Conservation (phyloP, 2,329 filamentous ascomycete species). For the Alternaria incomplexa region DNA sequence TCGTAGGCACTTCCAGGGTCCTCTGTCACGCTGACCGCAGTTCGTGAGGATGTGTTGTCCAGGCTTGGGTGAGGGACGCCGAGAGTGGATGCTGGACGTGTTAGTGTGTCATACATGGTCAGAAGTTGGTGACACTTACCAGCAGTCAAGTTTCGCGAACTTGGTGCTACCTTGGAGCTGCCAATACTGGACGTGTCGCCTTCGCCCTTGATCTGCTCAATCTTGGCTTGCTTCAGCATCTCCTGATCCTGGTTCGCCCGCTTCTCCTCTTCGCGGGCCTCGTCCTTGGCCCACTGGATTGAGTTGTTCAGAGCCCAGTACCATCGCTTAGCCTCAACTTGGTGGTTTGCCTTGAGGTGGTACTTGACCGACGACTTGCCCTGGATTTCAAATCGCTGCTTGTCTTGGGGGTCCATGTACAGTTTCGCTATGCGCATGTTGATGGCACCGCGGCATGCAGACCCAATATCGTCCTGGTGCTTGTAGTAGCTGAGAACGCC, state of each 20-base stretch:
- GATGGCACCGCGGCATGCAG: conserved; percentile 94
- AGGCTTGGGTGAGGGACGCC: conserved; percentile 56
- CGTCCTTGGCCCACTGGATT: conserved; percentile 97
- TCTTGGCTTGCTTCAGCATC: conserved; percentile 75
- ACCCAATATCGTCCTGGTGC: conserved; percentile 95
- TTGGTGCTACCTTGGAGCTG: conserved; percentile 38
- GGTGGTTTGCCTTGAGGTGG: conserved; percentile 95
- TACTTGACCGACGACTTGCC: conserved; percentile 99
- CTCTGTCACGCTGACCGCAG: conserved; percentile 58
- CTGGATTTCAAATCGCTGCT: conserved; percentile 96
- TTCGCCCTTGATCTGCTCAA: conserved; percentile 65
- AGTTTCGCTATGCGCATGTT: conserved; percentile 97
- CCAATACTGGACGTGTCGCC: conserved; percentile 50
- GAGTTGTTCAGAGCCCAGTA: conserved; percentile 99
- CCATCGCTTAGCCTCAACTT: conserved; percentile 98
- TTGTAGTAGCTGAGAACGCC: conserved; percentile 99
- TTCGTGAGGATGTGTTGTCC: conserved; percentile 38
- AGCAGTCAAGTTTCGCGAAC: conserved; percentile 40
- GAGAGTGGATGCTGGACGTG: conserved; percentile 49
- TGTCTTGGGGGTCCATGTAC: conserved; percentile 96
- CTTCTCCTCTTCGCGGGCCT: conserved; percentile 86
- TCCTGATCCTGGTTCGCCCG: conserved; percentile 77
- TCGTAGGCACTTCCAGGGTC: conserved; percentile 66
- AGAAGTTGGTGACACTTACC: conserved; percentile 14
- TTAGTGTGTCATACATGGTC: conserved; percentile 8